Conservation (phyloP, 176 grass and related monocot genomes). For the Carex myosuroides region DNA sequence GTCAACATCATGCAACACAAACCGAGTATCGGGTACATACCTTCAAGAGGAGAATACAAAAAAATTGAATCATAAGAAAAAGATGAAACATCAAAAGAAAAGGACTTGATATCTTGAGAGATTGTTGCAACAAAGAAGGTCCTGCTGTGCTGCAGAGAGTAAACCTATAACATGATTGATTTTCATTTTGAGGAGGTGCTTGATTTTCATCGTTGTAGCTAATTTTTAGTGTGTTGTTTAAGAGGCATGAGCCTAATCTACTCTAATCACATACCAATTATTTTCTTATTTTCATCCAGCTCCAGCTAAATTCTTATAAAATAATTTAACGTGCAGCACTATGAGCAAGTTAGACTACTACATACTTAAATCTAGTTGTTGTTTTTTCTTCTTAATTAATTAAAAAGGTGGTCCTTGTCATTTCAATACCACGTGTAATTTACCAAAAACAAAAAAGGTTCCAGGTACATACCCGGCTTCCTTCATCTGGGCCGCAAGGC, state of each 20-base stretch:
- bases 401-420: neutral
- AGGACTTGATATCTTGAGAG: neutral
- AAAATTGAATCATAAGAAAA: neutral
- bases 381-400: neutral
- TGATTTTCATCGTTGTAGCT: neutral
- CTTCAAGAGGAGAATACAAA: neutral
- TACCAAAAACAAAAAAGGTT: slow-evolving; percentile 44
- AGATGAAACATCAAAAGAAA: neutral
- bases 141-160: neutral
- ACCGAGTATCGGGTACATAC: slow-evolving; percentile 38
- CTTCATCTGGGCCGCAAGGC: slow-evolving; percentile 79
- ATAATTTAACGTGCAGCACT: neutral
- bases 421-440: neutral
- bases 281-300: neutral
- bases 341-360: neutral
- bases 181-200: neutral
- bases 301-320: neutral
- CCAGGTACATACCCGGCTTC: slow-evolving; percentile 70
- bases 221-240: neutral
- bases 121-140: neutral
- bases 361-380: too few species aligned
- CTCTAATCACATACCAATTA: neutral
- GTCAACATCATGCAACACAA: slow-evolving; percentile 41
- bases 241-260: neutral
- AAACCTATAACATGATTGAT: neutral